Base-by-base conservation (phyloP, 139 green algal species). In the Diplosphaera chodatii region DNA sequence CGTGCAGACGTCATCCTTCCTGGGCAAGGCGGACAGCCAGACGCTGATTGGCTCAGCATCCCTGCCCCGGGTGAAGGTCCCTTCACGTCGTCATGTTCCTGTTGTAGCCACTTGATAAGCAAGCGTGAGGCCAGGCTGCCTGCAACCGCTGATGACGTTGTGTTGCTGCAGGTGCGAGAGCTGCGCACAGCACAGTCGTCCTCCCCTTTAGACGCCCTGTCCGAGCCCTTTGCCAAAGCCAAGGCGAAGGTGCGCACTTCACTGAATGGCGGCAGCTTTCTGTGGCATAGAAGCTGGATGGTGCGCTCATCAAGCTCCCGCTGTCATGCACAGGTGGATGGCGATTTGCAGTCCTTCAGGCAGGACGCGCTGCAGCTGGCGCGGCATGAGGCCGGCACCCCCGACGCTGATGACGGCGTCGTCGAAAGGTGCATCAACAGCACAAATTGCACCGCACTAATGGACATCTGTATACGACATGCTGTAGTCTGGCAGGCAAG, bases 161-260 rank as follows among this genome's bases (percentile, higher is more conserved):
- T n/a, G n/a, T n/a, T n/a, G 5, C 59, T 33, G 59, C 27, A 65
- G 59, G 28, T 32, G 5, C 59, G 28, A 22, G 59, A 65, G 27
- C 59, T 65, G 59, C n/a, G 59, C 59, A 33, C 59, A 23, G 48
- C 48, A 18, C 48, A 59, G 59, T 32, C 59, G 32, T 65, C 59
- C 23, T 33, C 59, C 25, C 27, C 27, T 15, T 13, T 83, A 30
- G 40, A 68, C 40, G 68, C 66, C 30, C 59, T 83, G 48, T 55
- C 79, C 21, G 40, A 40, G 22, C 68, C 72, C 25, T 87, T 87
- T 73, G 41, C 76, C 48, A 27, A 63, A 18, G 82, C 82, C 66
- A 86, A 86, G 67, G 40, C 65, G 1, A 79, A 86, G 75, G 81
- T 86, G 4, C 3, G 8, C 48, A 20, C n/a, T n/a, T n/a, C n/a